Evolutionary conservation across 257 asterid species (phyloP).

Genomic region (Anisodus tanguticus): DNA sequence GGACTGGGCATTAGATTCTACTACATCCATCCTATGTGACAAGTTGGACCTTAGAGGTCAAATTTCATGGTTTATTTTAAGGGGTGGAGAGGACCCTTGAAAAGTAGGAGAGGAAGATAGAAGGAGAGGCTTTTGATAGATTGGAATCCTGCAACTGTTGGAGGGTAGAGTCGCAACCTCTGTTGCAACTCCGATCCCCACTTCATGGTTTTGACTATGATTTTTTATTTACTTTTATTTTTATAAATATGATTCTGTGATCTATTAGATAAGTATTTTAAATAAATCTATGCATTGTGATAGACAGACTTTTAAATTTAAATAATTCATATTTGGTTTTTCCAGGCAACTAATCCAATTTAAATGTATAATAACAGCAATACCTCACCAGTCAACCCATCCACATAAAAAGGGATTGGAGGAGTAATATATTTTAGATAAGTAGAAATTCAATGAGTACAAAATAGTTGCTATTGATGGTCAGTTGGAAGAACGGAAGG

Average conservation of each 20-base stretch:
- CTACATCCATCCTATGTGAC: constrained; percentile 11
- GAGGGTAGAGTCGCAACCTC: neutral
- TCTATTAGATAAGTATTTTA: constrained; percentile 13
- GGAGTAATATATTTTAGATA: neutral
- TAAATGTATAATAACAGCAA: neutral
- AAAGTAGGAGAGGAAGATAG: neutral
- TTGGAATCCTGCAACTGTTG: neutral
- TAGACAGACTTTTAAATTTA: neutral
- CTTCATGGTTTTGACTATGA: constrained; percentile 6
- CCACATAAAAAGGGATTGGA: constrained; percentile 9
- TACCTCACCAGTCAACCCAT: neutral
- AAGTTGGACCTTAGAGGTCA: constrained; percentile 1
- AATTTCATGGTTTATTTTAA: constrained; percentile 8
- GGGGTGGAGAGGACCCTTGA: constrained; percentile 9
- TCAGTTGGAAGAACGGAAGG: no score
- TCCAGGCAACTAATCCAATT: neutral
- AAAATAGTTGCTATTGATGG: constrained; percentile 1
- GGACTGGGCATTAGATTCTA: neutral
- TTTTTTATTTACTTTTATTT: neutral
- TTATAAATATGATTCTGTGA: neutral
- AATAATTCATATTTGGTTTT: neutral
- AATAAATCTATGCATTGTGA: constrained; percentile 12
- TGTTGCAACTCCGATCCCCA: neutral
- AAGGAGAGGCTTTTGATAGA: constrained; percentile 10
- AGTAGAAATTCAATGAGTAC: neutral